A percentile compares a stretch with the other conserved stretches of the same genome.
These are phyloP conservation scores for Syncephalastrum contaminatum DNA, from an alignment of 371 early-diverging fungal genomes.

Conservation along the genomic window DNA sequence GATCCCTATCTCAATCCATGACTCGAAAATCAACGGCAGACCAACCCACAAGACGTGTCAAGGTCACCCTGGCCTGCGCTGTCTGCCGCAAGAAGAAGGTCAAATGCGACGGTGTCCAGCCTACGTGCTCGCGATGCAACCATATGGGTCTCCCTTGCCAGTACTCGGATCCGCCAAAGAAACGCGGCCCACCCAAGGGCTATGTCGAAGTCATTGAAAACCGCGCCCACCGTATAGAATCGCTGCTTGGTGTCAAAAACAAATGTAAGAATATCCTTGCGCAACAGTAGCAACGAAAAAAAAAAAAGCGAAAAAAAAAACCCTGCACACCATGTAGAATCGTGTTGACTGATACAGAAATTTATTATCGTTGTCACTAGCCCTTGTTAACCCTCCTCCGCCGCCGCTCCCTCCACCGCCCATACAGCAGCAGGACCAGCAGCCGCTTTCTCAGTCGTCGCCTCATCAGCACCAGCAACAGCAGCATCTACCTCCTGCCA, in stretches of 20 bases:
- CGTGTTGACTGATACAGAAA: not conserved
- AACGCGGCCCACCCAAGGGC: conserved; percentile 73
- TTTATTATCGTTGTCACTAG: not conserved
- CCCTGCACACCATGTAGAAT: conserved; percentile 4
- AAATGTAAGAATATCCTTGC: not conserved
- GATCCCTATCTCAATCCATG: conserved; percentile 1
- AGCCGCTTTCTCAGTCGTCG: too few relatives aligned
- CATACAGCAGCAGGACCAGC: not conserved
- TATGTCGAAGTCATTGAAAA: conserved; percentile 73
- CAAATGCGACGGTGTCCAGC: conserved; percentile 48
- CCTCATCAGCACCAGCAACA: too few relatives aligned
- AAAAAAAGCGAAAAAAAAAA: not conserved
- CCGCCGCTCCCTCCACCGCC: conserved; percentile 2
- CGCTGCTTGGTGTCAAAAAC: conserved; percentile 35
- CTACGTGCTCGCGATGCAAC: conserved; percentile 40
- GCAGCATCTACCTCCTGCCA: not conserved
- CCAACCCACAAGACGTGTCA: conserved; percentile 31
- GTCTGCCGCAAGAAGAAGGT: conserved; percentile 50
- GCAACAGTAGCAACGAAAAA: too few relatives aligned
- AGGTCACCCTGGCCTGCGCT: conserved; percentile 49
- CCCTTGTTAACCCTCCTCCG: not conserved
- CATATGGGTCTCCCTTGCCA: conserved; percentile 32
- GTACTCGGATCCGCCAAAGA: conserved; percentile 35
- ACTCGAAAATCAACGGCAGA: conserved; percentile 8
- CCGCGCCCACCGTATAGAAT: conserved; percentile 67